Conservation (phyloP, 2,329 filamentous ascomycete species). For the Botryosphaeria dothidea region DNA sequence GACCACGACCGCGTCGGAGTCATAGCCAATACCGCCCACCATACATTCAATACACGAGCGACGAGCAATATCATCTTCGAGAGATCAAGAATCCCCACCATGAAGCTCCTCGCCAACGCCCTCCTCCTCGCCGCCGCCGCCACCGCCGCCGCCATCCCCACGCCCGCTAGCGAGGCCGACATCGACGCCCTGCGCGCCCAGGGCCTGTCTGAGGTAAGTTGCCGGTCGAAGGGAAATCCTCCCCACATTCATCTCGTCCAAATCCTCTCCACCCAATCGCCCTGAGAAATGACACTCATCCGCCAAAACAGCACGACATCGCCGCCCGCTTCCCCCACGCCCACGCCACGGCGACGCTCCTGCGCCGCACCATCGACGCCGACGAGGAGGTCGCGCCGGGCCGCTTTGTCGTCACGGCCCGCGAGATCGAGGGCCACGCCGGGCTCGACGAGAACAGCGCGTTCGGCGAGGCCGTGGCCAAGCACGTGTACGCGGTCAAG, state of each 20-base stretch:
- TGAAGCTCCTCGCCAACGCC: slow-evolving; percentile 8
- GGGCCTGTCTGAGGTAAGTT: slow-evolving; percentile 32
- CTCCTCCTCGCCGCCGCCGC: not conserved
- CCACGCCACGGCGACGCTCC: slow-evolving; percentile 22
- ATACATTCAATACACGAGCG: not conserved
- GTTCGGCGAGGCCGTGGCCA: slow-evolving; percentile 22
- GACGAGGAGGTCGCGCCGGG: slow-evolving; percentile 39
- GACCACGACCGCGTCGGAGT: not conserved
- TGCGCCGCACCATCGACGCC: slow-evolving; percentile 26
- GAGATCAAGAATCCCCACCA: not conserved
- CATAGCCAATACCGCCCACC: not conserved
- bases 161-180: slow-evolving; percentile 14
- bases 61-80: not conserved
- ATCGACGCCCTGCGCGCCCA: slow-evolving; percentile 6
- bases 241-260: not conserved
- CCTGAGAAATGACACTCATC: not conserved
- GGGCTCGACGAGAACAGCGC: slow-evolving; percentile 29
- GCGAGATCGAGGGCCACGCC: slow-evolving; percentile 3
- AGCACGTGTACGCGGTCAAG: slow-evolving; percentile 23
- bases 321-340: slow-evolving; percentile 1
- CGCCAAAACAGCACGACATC: slow-evolving; percentile 13
- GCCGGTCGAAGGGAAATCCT: no score
- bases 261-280: not conserved
- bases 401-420: slow-evolving; percentile 23
- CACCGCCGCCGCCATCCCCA: not conserved